These are phyloP conservation scores for Gynochthodes officinalis DNA, from an alignment of 257 asterid genomes.

Conservation along the genomic window DNA sequence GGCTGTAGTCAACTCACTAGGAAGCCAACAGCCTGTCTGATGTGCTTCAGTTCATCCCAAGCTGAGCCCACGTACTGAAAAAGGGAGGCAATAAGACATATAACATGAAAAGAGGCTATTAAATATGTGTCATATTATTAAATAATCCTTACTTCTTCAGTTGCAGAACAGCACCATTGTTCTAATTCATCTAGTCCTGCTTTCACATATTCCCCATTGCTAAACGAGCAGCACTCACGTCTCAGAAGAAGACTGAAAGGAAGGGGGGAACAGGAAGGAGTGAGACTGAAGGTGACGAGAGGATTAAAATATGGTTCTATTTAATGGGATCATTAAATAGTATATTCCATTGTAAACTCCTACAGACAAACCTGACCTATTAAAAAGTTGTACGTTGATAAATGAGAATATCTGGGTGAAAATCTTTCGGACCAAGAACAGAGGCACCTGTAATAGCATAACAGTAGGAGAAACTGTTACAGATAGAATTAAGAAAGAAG, in stretches of 20 bases:
- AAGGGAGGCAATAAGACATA: conserved; percentile 23
- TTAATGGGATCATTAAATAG: background rate
- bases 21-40: conserved; percentile 99
- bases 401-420: conserved; percentile 90
- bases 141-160: conserved; percentile 76
- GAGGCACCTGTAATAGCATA: conserved; percentile 64
- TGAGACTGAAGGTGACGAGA: conserved; percentile 9
- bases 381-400: conserved; percentile 90
- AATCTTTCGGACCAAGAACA: conserved; percentile 76
- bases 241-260: conserved; percentile 89
- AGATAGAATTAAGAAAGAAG: conserved; percentile 17
- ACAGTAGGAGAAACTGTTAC: conserved; percentile 6
- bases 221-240: conserved; percentile 98
- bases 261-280: conserved; percentile 30
- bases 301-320: background rate
- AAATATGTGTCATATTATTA: background rate
- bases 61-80: conserved; percentile 90
- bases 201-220: conserved; percentile 95
- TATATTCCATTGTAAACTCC: background rate
- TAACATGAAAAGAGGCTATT: conserved; percentile 5
- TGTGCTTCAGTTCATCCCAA: conserved; percentile 97
- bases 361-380: conserved; percentile 52
- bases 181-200: conserved; percentile 92
- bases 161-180: conserved; percentile 91
- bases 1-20: conserved; percentile 47